Percentiles rank a stretch among this genome's conserved stretches.
phyloP scores from a whole-genome alignment of 441 rosid species.

The Erodium texanum region DNA sequence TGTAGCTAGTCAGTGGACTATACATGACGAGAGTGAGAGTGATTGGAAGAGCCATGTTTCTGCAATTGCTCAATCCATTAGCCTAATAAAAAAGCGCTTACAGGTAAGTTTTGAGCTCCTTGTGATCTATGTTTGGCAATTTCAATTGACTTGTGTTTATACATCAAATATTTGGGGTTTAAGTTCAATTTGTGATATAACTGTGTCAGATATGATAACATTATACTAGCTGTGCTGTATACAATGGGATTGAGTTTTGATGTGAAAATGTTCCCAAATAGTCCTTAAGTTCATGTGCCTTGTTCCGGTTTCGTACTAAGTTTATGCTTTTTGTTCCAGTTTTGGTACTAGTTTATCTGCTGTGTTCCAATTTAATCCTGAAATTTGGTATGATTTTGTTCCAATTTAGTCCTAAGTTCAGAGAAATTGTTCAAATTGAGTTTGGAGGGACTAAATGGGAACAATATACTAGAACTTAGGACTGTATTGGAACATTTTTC shows the following conservation, averaged over 20 bases:
- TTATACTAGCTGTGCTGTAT: not conserved
- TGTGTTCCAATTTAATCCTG: not conserved
- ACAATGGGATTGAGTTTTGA: not conserved
- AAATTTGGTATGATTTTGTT: not conserved
- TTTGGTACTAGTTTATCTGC: no score
- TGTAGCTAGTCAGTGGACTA: constrained; percentile 61
- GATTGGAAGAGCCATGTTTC: constrained; percentile 96
- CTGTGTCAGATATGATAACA: not conserved
- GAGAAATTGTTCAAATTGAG: not conserved
- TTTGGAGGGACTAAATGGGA: not conserved
- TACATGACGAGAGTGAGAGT: constrained; percentile 64
- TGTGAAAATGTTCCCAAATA: not conserved
- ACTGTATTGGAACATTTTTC: not conserved
- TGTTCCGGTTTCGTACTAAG: not conserved
- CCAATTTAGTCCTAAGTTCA: not conserved
- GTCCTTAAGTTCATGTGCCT: not conserved
- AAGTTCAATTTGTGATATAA: not conserved
- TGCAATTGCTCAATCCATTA: constrained; percentile 82
- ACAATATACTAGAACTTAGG: not conserved
- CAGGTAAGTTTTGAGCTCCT: constrained; percentile 37
- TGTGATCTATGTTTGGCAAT: not conserved
- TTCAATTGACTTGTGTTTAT: not conserved
- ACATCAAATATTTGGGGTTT: not conserved
- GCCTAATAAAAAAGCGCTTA: constrained; percentile 77
- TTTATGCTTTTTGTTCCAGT: no score